Evolutionary conservation across 2,329 filamentous ascomycete species (phyloP), one percentile per base, ranked within the genome.

Genomic region (Aureobasidium sp.): DNA sequence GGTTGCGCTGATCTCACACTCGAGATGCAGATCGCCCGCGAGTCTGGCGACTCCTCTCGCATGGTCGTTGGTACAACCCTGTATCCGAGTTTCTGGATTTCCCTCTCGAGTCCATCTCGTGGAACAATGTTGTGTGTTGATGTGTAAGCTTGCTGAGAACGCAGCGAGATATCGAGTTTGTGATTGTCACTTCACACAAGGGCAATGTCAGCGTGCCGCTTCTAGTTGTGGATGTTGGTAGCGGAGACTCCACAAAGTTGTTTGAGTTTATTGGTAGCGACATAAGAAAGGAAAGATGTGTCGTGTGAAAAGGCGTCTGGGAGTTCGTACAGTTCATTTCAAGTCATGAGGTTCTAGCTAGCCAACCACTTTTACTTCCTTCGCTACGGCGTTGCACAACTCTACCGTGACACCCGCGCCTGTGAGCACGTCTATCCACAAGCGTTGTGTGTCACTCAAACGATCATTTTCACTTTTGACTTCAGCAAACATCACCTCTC

Each of bases 371-470:
- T 71, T 72, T 4, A 84, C 78, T 68, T 85, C 81, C 65, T 73
- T 78, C 7, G 84, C 83, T 65, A 84, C 78, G 25, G 83, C 84
- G 73, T 84, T 81, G 65, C 83, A 95, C 65, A 97, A 78, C 67
- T 95, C 92, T 29, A 97, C 93, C 66, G 81, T 83, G 40, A 97
- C 82, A 2, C 94, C 93, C 1, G 92, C 91, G 1, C 87, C 86
- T 8, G 86, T 87, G 57, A 99, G 79, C 8, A 96, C 90, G 78
- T 97, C 90, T 68, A 97, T 96, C 94, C 94, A 99, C 66, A 99
- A 80, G 67, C 94, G 79, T 76, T 99, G 94, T 19, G 92, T 95
- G 77, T 99, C 94, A 74, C 93, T 97, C 69, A 99, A 77, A 40
- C 91, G 84, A 78, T 99, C 94, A 74, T 96, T 96, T 71, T 78